Percentiles rank a stretch among this genome's conserved stretches.
Evolutionary conservation across 2,329 filamentous ascomycete species (phyloP).

Genomic region (Ophiognomonia clavigignenti-juglandacearum): DNA sequence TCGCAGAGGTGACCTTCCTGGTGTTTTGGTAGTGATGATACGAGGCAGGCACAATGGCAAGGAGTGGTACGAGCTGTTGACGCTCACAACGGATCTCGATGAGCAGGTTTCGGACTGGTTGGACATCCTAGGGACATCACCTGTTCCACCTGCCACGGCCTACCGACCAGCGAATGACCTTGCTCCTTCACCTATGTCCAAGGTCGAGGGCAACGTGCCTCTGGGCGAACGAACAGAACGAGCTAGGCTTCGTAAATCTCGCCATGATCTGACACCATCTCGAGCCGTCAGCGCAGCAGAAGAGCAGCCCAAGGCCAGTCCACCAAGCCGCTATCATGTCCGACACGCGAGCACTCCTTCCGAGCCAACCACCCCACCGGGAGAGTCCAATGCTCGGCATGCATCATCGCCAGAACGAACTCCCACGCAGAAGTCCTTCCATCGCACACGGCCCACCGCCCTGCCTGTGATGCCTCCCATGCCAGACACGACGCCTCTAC

Average conservation of each 20-base stretch:
- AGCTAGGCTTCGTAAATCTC: constrained; percentile 6
- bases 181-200: not conserved
- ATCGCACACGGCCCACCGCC: constrained; percentile 16
- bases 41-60: constrained; percentile 60
- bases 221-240: constrained; percentile 24
- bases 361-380: constrained; percentile 22
- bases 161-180: not conserved
- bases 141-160: constrained; percentile 37
- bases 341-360: constrained; percentile 25
- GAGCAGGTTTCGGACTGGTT: constrained; percentile 83
- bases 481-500: constrained; percentile 25
- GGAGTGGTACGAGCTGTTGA: constrained; percentile 81
- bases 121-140: constrained; percentile 60
- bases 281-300: constrained; percentile 13
- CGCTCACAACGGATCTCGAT: constrained; percentile 70
- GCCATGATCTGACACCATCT: constrained; percentile 16
- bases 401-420: constrained; percentile 31
- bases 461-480: constrained; percentile 17
- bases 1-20: constrained; percentile 63
- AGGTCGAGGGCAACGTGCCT: constrained; percentile 23
- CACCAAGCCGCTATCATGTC: constrained; percentile 31
- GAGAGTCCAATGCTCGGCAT: constrained; percentile 7
- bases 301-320: constrained; percentile 25
- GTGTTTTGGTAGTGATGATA: constrained; percentile 82
- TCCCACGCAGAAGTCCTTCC: constrained; percentile 30